Percentiles rank a stretch among this genome's conserved stretches.
These are phyloP conservation scores for Raphanus raphanistrum DNA, from an alignment of 345 rosid genomes.

Conservation along the genomic window DNA sequence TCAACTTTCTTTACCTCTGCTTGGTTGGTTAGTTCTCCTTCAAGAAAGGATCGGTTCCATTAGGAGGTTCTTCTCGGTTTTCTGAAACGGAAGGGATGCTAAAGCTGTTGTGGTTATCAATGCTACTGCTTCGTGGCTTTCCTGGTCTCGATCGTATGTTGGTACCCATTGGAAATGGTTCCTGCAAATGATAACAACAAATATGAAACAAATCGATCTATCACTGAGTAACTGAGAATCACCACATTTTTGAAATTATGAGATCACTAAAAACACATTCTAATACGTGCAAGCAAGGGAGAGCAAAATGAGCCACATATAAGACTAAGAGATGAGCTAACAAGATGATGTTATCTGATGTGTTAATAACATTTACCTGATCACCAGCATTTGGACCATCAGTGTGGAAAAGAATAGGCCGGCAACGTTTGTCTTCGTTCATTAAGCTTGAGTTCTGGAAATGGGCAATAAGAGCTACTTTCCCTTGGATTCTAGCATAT, in stretches of 20 bases:
- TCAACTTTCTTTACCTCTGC: slow-evolving; percentile 30
- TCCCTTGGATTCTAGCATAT: slow-evolving; percentile 87
- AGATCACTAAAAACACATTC: slow-evolving; percentile 6
- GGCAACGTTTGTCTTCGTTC: slow-evolving; percentile 93
- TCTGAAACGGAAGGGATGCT: slow-evolving; percentile 46
- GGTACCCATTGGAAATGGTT: slow-evolving; percentile 83
- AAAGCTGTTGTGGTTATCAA: slow-evolving; percentile 47
- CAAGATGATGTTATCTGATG: slow-evolving; percentile 6
- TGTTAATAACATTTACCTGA: slow-evolving; percentile 50
- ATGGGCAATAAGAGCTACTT: slow-evolving; percentile 84
- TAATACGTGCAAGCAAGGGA: not conserved
- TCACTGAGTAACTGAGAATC: slow-evolving; percentile 6
- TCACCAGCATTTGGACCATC: slow-evolving; percentile 91
- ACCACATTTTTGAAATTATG: not conserved
- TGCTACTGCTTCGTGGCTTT: slow-evolving; percentile 54
- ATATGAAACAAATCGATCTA: slow-evolving; percentile 3
- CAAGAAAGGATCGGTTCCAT: slow-evolving; percentile 50
- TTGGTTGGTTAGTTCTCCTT: slow-evolving; percentile 52
- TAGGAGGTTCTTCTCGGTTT: slow-evolving; percentile 61
- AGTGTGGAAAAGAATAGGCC: slow-evolving; percentile 84
- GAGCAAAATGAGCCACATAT: not conserved
- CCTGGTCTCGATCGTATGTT: slow-evolving; percentile 70
- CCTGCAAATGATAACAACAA: slow-evolving; percentile 43
- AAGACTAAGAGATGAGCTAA: not conserved
- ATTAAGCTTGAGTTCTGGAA: slow-evolving; percentile 91